These are phyloP conservation scores for Talaromyces thailandensis DNA, from an alignment of 495 filamentous ascomycete species.

Conservation along the genomic window DNA sequence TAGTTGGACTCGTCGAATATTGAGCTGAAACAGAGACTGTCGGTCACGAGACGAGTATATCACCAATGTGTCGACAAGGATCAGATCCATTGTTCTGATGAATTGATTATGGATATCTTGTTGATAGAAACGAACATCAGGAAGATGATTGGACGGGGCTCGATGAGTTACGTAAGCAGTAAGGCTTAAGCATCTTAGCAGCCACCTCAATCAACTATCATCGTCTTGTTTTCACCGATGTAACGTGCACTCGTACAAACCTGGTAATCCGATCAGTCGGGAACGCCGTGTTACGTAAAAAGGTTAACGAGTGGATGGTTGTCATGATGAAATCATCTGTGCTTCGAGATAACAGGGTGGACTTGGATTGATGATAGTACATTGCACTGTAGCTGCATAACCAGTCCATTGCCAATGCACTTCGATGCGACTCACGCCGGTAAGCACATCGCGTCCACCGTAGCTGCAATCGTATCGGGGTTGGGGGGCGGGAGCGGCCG, in stretches of 20 bases:
- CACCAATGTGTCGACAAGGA: not conserved
- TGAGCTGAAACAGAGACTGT: not conserved
- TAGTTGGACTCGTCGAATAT: not conserved
- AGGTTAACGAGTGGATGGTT: not conserved
- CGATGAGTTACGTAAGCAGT: not conserved
- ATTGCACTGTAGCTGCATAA: not conserved
- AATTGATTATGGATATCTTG: not conserved
- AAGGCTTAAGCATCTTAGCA: not conserved
- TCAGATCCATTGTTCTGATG: not conserved
- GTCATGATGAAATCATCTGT: not conserved
- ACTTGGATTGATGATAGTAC: not conserved
- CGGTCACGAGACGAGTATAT: not conserved
- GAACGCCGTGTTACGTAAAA: not conserved
- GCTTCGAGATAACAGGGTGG: not conserved
- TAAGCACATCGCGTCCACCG: not conserved
- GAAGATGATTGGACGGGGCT: not conserved
- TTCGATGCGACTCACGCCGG: not conserved
- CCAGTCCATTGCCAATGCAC: not conserved
- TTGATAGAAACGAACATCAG: not conserved
- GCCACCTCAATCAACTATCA: not conserved
- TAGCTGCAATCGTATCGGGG: not conserved
- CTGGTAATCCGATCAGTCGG: not conserved
- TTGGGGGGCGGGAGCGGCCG: conserved; percentile 4
- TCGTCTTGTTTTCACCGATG: not conserved
- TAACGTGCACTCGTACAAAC: not conserved